Base-by-base conservation (phyloP, 1,139 yeast genomes). In the Yamadazyma songkhlaensis region DNA sequence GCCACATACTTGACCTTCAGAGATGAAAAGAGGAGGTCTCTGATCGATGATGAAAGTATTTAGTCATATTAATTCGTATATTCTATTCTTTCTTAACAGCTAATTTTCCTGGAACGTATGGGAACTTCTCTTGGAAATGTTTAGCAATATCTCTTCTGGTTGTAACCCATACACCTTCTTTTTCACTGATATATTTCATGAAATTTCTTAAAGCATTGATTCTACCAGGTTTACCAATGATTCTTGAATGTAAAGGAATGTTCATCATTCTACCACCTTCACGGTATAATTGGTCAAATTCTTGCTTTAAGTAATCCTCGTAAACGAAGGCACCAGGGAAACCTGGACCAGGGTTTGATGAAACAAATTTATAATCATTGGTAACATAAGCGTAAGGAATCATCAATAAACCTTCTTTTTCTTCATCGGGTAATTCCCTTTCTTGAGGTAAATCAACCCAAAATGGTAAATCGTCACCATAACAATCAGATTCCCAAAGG, bases 191-290 rank as follows among this genome's bases (percentile, higher is more conserved):
- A 36, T 62, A 61, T 32, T 59, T 60, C 48, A 62, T 52, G 40
- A 62, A 61, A 38, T 59, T 59, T 34, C 57, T 50, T 31, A 62
- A 46, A 8, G 64, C 65, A 36, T 51, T 55, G 41, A 54, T 57
- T 40, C 63, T 49, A 11, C 64, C 67, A 3, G 67, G 65, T 41
- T 62, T 60, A 21, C 64, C 67, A 29, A 60, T 51, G 15, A 62
- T 51, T 37, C 67, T 54, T 31, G 62, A 53, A 34, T 62, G 67
- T 40, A 62, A 26, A 6, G 48, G 48, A 34, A 51, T 45, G 40
- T 49, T 60, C 65, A 62, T 62, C 53, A 62, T 55, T 46, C 57
- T 62, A 21, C 57, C 56, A 9, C 66, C 67, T 45, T 62, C 67
- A n/a, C 53, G 53, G 38, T 62, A 62, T 21, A 62, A 48, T 31